These are phyloP conservation scores for Rhododendron mucronatum DNA, from an alignment of 148 eudicot species.

Conservation along the genomic window DNA sequence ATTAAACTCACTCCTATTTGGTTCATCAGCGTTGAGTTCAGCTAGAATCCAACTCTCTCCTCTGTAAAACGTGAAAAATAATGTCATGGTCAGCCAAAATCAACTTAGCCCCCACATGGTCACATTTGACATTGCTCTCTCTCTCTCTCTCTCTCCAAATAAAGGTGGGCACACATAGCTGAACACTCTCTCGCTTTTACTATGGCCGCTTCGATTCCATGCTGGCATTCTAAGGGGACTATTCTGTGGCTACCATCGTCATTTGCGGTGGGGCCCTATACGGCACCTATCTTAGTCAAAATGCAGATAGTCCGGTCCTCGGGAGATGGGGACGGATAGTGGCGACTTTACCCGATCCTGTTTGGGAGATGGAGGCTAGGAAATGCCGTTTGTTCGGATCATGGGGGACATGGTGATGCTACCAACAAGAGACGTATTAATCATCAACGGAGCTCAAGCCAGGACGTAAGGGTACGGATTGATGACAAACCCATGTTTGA, in stretches of 20 bases:
- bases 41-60: too few relatives aligned
- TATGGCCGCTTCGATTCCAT: background rate
- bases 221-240: conserved; percentile 68
- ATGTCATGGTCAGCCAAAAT: too few relatives aligned
- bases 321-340: conserved; percentile 85
- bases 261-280: conserved; percentile 81
- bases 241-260: conserved; percentile 53
- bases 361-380: conserved; percentile 70
- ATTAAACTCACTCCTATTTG: too few relatives aligned
- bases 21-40: too few relatives aligned
- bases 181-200: too few relatives aligned
- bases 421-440: conserved; percentile 68
- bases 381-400: conserved; percentile 72
- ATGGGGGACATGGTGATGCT: conserved; percentile 97
- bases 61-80: too few relatives aligned
- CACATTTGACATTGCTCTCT: too few relatives aligned
- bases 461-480: conserved; percentile 77
- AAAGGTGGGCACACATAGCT: too few relatives aligned
- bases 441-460: conserved; percentile 79
- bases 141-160: too few relatives aligned
- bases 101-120: too few relatives aligned
- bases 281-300: conserved; percentile 61
- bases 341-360: conserved; percentile 51
- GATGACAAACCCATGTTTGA: conserved; percentile 59
- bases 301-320: conserved; percentile 41